Conservation (phyloP, 208 protist species). For the Acanthamoeba lenticulata region DNA sequence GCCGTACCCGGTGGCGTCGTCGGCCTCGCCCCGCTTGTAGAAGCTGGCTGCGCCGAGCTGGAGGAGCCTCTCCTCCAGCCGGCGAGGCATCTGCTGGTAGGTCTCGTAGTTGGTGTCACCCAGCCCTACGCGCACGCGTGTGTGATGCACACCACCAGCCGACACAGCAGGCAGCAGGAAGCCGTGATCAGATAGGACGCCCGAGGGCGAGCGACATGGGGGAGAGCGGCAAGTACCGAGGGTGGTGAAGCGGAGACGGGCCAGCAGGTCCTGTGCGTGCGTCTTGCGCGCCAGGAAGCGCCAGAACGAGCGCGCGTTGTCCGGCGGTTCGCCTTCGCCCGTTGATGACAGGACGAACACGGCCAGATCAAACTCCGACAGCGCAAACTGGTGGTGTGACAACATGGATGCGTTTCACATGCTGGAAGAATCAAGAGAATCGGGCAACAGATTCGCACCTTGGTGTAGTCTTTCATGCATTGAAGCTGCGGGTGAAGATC, state of each 20-base stretch:
- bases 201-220: not conserved
- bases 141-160: not conserved
- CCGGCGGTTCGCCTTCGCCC: constrained; percentile 24
- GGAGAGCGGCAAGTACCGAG: not conserved
- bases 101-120: constrained; percentile 63
- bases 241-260: not conserved
- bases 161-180: not conserved
- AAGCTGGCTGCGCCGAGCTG: not conserved
- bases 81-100: constrained; percentile 21
- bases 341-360: constrained; percentile 51
- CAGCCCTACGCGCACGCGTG: no score
- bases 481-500: not conserved
- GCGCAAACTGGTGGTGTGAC: not conserved
- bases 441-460: no score
- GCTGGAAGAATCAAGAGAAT: no score
- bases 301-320: constrained; percentile 49
- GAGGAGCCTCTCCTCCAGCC: not conserved
- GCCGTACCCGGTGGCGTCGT: constrained; percentile 52
- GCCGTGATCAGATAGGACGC: not conserved
- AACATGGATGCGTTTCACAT: no score
- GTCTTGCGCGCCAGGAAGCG: not conserved
- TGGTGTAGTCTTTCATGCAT: not conserved
- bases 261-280: not conserved
- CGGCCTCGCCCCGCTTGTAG: constrained; percentile 23
- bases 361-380: not conserved